A percentile compares a stretch with the other conserved stretches of the same genome.
These are phyloP conservation scores for Didymellaceae sp. DNA, from an alignment of 2,329 filamentous ascomycete genomes.

Conservation along the genomic window DNA sequence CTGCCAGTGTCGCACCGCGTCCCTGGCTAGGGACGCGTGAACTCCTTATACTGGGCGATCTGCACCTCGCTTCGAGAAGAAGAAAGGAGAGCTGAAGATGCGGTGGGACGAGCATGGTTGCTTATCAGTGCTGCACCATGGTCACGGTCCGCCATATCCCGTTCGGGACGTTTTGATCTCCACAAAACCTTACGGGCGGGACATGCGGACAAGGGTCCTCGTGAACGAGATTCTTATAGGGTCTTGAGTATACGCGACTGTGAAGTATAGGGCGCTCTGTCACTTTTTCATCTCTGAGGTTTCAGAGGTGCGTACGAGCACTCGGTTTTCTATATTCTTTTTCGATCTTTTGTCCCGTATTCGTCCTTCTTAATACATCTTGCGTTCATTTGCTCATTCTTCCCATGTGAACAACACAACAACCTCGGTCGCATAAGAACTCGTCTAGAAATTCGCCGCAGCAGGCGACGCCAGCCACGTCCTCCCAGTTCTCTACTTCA, in stretches of 20 bases:
- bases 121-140: conserved; percentile 43
- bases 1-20: conserved; percentile 3
- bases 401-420: too few species aligned
- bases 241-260: not conserved
- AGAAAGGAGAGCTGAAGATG: conserved; percentile 15
- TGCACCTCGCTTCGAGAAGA: conserved; percentile 31
- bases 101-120: conserved; percentile 28
- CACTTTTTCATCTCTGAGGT: conserved; percentile 19
- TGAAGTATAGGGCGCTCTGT: conserved; percentile 15
- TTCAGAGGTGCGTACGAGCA: conserved; percentile 5
- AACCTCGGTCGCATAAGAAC: too few species aligned
- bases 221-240: conserved; percentile 38
- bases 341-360: not conserved
- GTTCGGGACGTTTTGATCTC: conserved; percentile 32
- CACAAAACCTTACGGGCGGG: conserved; percentile 32
- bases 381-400: not conserved
- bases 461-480: too few species aligned
- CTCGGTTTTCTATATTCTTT: not conserved
- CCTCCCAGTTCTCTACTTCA: too few species aligned
- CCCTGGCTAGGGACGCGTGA: conserved; percentile 15
- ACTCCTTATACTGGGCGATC: conserved; percentile 31
- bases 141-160: conserved; percentile 28
- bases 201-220: conserved; percentile 34
- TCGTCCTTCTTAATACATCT: not conserved
- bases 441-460: too few species aligned